Conservation (phyloP, 1,284 basidiomycete genomes). For the Earliella scabrosa region DNA sequence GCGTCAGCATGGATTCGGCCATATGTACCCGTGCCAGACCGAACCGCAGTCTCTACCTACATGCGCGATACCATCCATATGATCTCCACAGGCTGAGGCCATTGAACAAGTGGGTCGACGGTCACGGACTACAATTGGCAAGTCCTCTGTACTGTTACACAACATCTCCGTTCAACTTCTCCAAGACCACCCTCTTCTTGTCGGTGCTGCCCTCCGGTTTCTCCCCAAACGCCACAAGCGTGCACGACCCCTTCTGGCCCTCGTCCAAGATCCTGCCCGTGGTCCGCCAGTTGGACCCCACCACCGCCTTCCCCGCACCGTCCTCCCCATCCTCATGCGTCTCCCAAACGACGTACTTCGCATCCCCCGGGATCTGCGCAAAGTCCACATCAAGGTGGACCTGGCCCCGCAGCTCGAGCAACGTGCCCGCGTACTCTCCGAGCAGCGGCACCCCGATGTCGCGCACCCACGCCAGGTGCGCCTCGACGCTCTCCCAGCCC, state of each 20-base stretch:
- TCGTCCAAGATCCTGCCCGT: not conserved
- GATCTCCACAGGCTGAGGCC: too few relatives aligned
- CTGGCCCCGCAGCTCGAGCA: conserved; percentile 39
- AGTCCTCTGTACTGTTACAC: too few relatives aligned
- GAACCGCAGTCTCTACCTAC: too few relatives aligned
- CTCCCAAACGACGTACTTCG: not conserved
- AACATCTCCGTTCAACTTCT: not conserved
- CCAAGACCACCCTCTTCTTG: not conserved
- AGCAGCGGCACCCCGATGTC: conserved; percentile 36
- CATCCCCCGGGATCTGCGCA: not conserved
- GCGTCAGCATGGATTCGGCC: too few relatives aligned
- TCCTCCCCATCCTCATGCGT: not conserved
- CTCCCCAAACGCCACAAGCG: not conserved
- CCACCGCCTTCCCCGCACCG: not conserved
- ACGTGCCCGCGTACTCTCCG: conserved; percentile 31
- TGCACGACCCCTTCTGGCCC: not conserved
- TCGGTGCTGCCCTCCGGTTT: not conserved
- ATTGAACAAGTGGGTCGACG: too few relatives aligned
- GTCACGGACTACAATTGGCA: too few relatives aligned
- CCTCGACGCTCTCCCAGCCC: conserved; percentile 45
- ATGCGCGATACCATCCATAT: too few relatives aligned
- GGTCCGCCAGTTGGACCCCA: not conserved
- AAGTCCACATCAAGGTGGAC: conserved; percentile 43
- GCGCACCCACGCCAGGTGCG: conserved; percentile 45
- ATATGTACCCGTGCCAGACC: too few relatives aligned